Percentiles rank a stretch among this genome's conserved stretches.
Evolutionary conservation across 768 basidiomycete species (phyloP).

Genomic region (Lactarius vividus): DNA sequence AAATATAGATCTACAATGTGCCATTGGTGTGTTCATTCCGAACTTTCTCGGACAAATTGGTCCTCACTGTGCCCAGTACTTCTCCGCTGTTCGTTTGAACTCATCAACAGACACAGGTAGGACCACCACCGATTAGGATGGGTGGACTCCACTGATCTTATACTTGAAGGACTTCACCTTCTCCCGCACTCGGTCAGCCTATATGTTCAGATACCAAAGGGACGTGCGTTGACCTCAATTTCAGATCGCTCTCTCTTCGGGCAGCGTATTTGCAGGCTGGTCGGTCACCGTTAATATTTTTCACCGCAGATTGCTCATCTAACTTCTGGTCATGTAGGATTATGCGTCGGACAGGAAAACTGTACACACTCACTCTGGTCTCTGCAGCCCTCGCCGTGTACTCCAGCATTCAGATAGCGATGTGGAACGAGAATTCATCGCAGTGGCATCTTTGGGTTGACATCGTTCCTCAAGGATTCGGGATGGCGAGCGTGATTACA

Average conservation of each 20-base stretch:
- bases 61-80: constrained; percentile 52
- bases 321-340: constrained; percentile 46
- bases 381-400: constrained; percentile 60
- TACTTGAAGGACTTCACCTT: constrained; percentile 68
- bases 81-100: constrained; percentile 71
- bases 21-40: constrained; percentile 57
- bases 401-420: constrained; percentile 57
- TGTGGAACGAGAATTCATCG: constrained; percentile 65
- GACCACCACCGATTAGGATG: constrained; percentile 10
- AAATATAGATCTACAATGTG: constrained; percentile 72
- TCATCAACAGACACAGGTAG: constrained; percentile 69
- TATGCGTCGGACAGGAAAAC: constrained; percentile 83
- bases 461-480: constrained; percentile 77
- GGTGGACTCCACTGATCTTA: constrained; percentile 1
- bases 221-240: constrained; percentile 15
- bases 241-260: constrained; percentile 76
- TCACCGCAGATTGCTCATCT: constrained; percentile 14
- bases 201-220: constrained; percentile 27
- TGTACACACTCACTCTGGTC: constrained; percentile 69
- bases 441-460: constrained; percentile 70
- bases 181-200: constrained; percentile 81
- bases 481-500: constrained; percentile 83
- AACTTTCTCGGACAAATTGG: constrained; percentile 18
- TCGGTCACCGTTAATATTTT: constrained; percentile 36
- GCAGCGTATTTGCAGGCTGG: constrained; percentile 89